Evolutionary conservation across 495 filamentous ascomycete species (phyloP), one percentile per base, ranked within the genome.

Genomic region (Podospora conica): DNA sequence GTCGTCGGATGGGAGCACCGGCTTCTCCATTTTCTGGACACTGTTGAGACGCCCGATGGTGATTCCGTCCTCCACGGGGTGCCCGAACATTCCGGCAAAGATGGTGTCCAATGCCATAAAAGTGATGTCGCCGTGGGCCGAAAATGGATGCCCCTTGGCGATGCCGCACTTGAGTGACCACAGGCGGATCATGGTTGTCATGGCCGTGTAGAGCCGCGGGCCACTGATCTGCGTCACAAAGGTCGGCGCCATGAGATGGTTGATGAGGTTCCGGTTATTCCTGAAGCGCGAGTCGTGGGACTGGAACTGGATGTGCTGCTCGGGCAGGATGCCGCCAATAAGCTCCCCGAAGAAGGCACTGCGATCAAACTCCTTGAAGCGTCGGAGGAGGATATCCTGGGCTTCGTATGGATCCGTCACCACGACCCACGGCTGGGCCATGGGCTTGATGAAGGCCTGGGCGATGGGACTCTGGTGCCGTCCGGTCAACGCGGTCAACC

Each of bases 281-380:
- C 73, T 79, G 64, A 75, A 80, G 22, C 66, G 70, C 0, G 69
- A 56, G 40, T 76, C 72, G 10, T 27, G 58, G 1, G 72, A 68
- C 25, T 33, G 20, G 64, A 75, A 71, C 25, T 62, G 55, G 55
- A 76, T 75, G 58, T 77, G 74, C 61, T 75, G 70, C 12, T 75
- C 61, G 0, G 75, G 73, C 12, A 76, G 53, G n/a, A 78, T 68
- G 5, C 65, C 68, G 25, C 67, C 55, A 40, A 80, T 71, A 7
- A 74, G 24, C 5, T 73, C 70, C 1, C 58, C 66, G 10, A 71
- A 64, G 12, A 73, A 62, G 22, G 53, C 22, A 25, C 75, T 72
- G 4, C 75, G 64, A 63, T 82, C 78, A 61, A 82, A 81, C 58
- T 81, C 79, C 58, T 75, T 77, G 33, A 59, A 64, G 3, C 80